Base-by-base conservation (phyloP, 139 green algal genomes). In the Micractinium sp. region DNA sequence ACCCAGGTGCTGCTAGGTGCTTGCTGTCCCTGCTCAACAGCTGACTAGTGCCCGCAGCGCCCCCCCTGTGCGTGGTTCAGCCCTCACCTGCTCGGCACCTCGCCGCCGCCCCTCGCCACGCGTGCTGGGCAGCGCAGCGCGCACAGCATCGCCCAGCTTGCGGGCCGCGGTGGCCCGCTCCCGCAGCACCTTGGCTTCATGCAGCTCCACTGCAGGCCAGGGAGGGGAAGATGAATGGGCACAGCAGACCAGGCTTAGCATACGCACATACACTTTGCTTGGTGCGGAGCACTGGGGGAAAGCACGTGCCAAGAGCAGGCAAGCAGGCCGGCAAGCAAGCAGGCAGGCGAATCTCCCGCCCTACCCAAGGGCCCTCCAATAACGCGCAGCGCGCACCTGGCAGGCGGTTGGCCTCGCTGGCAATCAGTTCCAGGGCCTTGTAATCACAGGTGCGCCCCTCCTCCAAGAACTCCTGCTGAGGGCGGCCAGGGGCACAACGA, bases 131-230 rank as follows among this genome's bases (percentile, higher is more conserved):
- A 95, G 83, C 27, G 90, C 86, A 16, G 35, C 15, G 7, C 82
- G 38, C 12, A 94, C 83, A 0, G 87, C 61, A 16, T 93, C 88
- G 16, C 73, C 91, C 80, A 96, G 86, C 85, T 92, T 91, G n/a
- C 90, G 77, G 0, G 79, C 92, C 2, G 80, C 75, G 25, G 83
- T 76, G 39, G 96, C 69, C 19, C 90, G 86, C 81, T 92, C 75
- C 12, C 77, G 88, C 61, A 96, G 90, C 60, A 78, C 31, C 80
- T 92, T 74, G 47, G 92, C 84, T 79, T 94, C 89, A 1, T 92
- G 91, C 38, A 96, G 79, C 15, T 87, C 86, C 23, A 96, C 79
- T 82, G 69, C 67, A 39, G 56, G 47, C 47, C 47, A 56, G 47
- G n/a, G n/a, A 56, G 5, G 74, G 29, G 36, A 3, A 80, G 4